A percentile compares a stretch with the other conserved stretches of the same genome.
Conservation (phyloP, 345 rosid genomes). For the Sonneratia alba region DNA sequence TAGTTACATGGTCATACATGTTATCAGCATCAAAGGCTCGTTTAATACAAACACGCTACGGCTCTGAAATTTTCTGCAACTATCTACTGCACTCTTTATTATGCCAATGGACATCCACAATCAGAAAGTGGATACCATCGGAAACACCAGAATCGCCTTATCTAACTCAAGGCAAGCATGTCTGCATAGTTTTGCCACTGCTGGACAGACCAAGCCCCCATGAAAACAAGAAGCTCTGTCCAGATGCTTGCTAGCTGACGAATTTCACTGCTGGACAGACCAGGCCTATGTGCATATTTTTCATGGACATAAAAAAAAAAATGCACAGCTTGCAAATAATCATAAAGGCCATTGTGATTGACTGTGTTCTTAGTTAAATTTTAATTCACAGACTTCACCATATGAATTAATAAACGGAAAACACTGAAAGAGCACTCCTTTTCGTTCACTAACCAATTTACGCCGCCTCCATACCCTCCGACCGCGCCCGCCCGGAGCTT, state of each 20-base stretch:
- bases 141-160: not conserved
- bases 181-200: not conserved
- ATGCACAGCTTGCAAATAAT: not conserved
- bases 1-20: not conserved
- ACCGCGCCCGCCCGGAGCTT: conserved; percentile 30
- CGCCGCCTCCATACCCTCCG: conserved; percentile 74
- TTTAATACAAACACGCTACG: not conserved
- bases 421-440: not conserved
- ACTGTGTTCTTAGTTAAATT: no score
- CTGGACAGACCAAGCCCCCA: not conserved
- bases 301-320: not conserved
- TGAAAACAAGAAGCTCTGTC: not conserved
- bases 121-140: not conserved
- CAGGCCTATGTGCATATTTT: not conserved
- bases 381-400: no score
- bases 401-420: not conserved
- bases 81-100: not conserved
- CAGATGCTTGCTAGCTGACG: not conserved
- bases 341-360: not conserved
- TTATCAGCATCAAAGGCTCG: not conserved
- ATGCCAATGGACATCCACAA: not conserved
- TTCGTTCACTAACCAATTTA: conserved; percentile 36
- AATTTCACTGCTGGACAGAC: not conserved
- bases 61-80: not conserved
- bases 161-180: not conserved